Evolutionary conservation across 768 basidiomycete species (phyloP), one percentile per base, ranked within the genome.

Genomic region (Boletus pseudopeckii): DNA sequence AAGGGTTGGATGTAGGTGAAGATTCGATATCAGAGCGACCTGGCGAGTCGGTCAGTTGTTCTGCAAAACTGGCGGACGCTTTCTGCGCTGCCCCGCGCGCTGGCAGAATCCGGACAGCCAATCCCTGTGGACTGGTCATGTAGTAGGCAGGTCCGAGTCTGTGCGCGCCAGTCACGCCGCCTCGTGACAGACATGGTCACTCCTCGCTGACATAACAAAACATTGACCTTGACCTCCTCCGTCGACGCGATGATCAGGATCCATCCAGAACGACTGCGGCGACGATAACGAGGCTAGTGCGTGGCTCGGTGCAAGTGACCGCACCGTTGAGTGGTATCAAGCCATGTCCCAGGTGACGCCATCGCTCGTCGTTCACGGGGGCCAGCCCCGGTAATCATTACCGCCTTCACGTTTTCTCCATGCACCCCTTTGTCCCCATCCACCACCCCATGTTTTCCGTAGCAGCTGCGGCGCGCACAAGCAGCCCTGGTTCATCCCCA

Each of bases 71-170:
- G 4, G 62, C 67, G 2, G 60, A 50, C 42, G 76, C 75, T 20
- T 58, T 64, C 45, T 63, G 48, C 0, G 74, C 74, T 4, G 75
- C 72, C 24, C 64, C 66, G 8, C 75, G 74, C 30, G 59, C 49
- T 7, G 72, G 69, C 9, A 64, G 34, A 15, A 63, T 48, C 8
- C 36, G 53, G 10, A 53, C 63, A 1, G 53, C 57, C 34, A 61
- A 39, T 9, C 51, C 45, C 20, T 54, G 37, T 45, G 43, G 42
- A 18, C 51, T 57, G 17, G 59, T 26, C 65, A 67, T 66, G 47
- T 26, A 28, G 28, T 48, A 36, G 33, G 33, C 20, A 33, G 11
- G 43, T 28, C 43, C 20, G 34, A 47, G 47, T 38, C 26, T 48
- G 34, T 17, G 46, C 34, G 41, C 49, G 49, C 44, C 13, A 11